Evolutionary conservation across 1,284 basidiomycete species (phyloP), one percentile per base, ranked within the genome.

Genomic region (Phylloporus sp.): DNA sequence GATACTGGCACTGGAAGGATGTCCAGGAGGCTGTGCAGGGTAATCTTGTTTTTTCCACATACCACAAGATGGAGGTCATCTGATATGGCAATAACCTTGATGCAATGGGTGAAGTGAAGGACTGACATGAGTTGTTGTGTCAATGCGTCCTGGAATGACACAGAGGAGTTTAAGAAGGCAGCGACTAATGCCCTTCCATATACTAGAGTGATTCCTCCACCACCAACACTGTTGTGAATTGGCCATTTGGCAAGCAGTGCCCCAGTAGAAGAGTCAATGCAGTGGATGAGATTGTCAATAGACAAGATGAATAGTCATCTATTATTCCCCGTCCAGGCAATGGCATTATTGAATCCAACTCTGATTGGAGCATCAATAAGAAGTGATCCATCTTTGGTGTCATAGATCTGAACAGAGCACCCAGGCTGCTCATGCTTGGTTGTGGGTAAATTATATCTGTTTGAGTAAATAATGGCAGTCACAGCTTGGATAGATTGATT

Each of bases 121-220:
- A 51, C 13, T 26, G 66, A 4, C 10, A 65, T 58, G 6, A 68
- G 60, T 31, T 42, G 34, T 26, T 47, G 37, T 2, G 67, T 61
- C 0, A 15, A 6, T 24, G 59, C 52, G 13, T 70, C 59, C 68
- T 65, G 69, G 3, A 68, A 59, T 0, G 68, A 69, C n/a, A 68
- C 56, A 2, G 46, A 58, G 1, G 53, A 59, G 17, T 32, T 15
- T 1, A 37, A 46, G 12, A 46, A 62, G 11, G 11, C 26, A 6
- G 46, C 46, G 13, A 67, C 60, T 52, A 64, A 58, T 13, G 11
- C 37, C 12, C 37, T 60, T 11, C 63, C 54, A 15, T 29, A 18
- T 28, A 55, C 59, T 4, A 67, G 17, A 3, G 42, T 18, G 12
- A 67, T 67, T 15, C 34, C 8, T 42, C 18, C 20, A 37, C 24